Evolutionary conservation across 225 moss, liverwort and hornwort species (phyloP), one percentile per base, ranked within the genome.

Genomic region (Marchantia polymorpha): DNA sequence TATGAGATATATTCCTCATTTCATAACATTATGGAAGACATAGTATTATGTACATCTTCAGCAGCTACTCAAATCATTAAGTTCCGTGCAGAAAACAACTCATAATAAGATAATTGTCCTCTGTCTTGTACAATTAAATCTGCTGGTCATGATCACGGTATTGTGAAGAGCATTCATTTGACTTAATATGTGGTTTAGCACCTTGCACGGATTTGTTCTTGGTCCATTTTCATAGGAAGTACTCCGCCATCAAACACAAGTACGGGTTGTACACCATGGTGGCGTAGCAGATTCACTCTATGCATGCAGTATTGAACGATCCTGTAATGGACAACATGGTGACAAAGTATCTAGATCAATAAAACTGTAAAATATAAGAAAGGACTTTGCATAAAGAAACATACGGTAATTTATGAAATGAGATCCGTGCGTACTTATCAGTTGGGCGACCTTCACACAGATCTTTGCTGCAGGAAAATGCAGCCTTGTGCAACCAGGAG

Each of bases 401-500:
- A 49, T 48, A n/a, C 51, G 13, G 4, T 50, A 13, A 9, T 25
- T 72, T 12, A 10, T 0, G 22, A 59, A 22, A 59, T 22, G 20
- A 16, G 50, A 39, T 2, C 39, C 39, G 67, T 31, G 23, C 85
- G 78, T 86, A 97, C 96, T 90, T 94, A 56, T 90, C 86, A 54
- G 79, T 89, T 30, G 81, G 87, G 26, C 89, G 93, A 58, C 94
- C 97, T 81, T 90, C 90, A 81, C 97, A 99, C 7, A 99, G 80
- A 53, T 99, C 97, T 83, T 85, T 94, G 65, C 94, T 89, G 84
- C 97, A 99, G 69, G 74, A 89, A 84, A 89, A 94, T 8, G 89
- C 94, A 25, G 92, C 97, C 87, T 93, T 94, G 1, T 99, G 97
- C 58, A 99, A 89, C 97, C 97, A 99, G 49, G 94, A 94, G 72